A percentile compares a stretch with the other conserved stretches of the same genome.
These are phyloP conservation scores for Xanthoparmelia taractica DNA, from an alignment of 495 filamentous ascomycete genomes.

Conservation along the genomic window DNA sequence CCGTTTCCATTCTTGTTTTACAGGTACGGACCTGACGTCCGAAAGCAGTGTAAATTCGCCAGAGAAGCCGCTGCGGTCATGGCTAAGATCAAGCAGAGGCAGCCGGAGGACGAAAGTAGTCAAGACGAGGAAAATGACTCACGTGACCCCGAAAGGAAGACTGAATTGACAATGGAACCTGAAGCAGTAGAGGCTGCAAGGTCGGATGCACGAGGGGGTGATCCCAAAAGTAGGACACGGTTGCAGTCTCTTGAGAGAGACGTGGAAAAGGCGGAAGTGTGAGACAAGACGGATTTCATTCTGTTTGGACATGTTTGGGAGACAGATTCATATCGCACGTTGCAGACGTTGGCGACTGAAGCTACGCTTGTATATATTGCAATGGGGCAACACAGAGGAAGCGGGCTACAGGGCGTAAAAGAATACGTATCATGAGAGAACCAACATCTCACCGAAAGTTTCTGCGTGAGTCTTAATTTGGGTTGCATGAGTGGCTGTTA, in stretches of 20 bases:
- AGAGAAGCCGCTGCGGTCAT: conserved; percentile 42
- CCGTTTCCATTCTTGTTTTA: conserved; percentile 75
- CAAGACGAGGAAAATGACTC: conserved; percentile 19
- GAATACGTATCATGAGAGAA: no score
- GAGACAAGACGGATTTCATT: background rate
- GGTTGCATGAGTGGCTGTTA: no score
- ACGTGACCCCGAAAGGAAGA: background rate
- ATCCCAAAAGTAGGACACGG: background rate
- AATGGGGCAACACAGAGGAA: background rate
- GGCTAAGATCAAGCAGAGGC: background rate
- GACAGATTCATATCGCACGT: no score
- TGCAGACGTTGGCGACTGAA: background rate
- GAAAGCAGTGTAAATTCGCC: conserved; percentile 67
- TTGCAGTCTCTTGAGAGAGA: conserved; percentile 7
- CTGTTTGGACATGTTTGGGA: background rate
- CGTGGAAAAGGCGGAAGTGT: conserved; percentile 12
- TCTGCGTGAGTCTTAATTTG: no score
- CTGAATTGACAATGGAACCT: background rate
- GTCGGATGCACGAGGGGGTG: conserved; percentile 2
- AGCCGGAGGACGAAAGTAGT: background rate
- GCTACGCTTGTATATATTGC: background rate
- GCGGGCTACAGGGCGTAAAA: background rate
- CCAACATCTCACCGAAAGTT: no score
- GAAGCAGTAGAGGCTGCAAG: conserved; percentile 11
- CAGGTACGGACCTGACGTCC: conserved; percentile 60